Percentiles rank a stretch among this genome's conserved stretches.
These are phyloP conservation scores for Cladorrhinum sp. DNA, from an alignment of 2,329 filamentous ascomycete species.

Conservation along the genomic window DNA sequence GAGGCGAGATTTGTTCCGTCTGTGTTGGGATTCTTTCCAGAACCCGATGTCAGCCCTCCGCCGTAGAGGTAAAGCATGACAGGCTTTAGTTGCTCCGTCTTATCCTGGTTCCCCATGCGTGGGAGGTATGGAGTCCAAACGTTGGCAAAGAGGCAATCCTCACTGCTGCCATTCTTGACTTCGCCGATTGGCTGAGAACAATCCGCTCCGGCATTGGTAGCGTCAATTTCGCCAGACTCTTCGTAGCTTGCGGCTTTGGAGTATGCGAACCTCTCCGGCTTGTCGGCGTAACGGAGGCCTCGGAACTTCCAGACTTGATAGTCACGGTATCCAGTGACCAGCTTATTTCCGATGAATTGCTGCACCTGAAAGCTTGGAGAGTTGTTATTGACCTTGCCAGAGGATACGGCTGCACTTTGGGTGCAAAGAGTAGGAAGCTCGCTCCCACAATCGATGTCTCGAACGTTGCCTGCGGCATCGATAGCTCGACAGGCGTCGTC, in stretches of 20 bases:
- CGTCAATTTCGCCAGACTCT: constrained; percentile 25
- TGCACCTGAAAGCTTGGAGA: constrained; percentile 27
- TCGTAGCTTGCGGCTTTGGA: constrained; percentile 24
- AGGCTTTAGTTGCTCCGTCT: constrained; percentile 37
- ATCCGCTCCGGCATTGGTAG: constrained; percentile 30
- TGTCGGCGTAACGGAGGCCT: constrained; percentile 32
- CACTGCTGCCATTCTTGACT: constrained; percentile 30
- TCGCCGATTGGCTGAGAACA: constrained; percentile 34
- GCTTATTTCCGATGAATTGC: constrained; percentile 26
- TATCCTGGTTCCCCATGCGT: background rate
- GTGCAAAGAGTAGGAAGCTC: constrained; percentile 32
- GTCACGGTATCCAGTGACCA: constrained; percentile 34
- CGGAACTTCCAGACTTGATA: constrained; percentile 34
- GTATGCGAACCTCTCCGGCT: constrained; percentile 30
- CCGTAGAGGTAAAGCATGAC: constrained; percentile 49
- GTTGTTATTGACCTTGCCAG: constrained; percentile 23
- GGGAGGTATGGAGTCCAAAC: constrained; percentile 38
- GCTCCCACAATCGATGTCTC: constrained; percentile 34
- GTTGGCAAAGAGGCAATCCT: constrained; percentile 39
- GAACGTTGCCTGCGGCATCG: constrained; percentile 35
- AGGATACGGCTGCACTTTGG: constrained; percentile 31
- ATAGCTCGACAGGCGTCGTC: constrained; percentile 26
- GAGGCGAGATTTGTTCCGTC: constrained; percentile 46
- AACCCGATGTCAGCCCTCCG: constrained; percentile 40
- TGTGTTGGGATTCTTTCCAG: constrained; percentile 42